These are phyloP conservation scores for Beauveria asiatica DNA, from an alignment of 2,329 filamentous ascomycete species.

Conservation along the genomic window DNA sequence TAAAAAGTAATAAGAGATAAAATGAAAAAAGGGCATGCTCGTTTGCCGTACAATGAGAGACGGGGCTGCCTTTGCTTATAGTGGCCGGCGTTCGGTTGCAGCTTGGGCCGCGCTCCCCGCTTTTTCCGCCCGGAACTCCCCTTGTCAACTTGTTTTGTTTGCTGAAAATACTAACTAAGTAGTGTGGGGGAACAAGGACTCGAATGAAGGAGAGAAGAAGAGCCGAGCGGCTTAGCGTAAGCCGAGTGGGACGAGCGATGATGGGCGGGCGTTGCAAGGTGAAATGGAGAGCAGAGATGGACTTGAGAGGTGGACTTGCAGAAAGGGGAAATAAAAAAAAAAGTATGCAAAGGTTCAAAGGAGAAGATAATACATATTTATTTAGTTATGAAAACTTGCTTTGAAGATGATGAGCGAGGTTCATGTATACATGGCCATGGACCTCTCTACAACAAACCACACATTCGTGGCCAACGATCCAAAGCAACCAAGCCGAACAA, in stretches of 20 bases:
- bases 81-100: constrained; percentile 6
- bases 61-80: constrained; percentile 4
- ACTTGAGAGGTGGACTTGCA: too few species aligned
- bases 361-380: too few species aligned
- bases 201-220: neutral
- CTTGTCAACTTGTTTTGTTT: neutral
- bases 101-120: neutral
- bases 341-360: too few species aligned
- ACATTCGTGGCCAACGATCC: too few species aligned
- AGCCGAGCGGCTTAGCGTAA: constrained; percentile 11
- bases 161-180: neutral
- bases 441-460: too few species aligned
- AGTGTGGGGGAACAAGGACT: neutral
- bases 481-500: too few species aligned
- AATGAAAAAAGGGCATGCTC: neutral
- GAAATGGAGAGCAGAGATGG: too few species aligned
- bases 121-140: neutral
- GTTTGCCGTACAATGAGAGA: neutral
- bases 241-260: neutral
- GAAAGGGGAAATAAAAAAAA: too few species aligned
- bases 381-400: too few species aligned
- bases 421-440: too few species aligned
- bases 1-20: too few species aligned
- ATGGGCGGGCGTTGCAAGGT: neutral
- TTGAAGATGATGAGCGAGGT: too few species aligned